phyloP scores from a whole-genome alignment of 2,329 filamentous ascomycete genomes.

The Beauveria varroae region DNA sequence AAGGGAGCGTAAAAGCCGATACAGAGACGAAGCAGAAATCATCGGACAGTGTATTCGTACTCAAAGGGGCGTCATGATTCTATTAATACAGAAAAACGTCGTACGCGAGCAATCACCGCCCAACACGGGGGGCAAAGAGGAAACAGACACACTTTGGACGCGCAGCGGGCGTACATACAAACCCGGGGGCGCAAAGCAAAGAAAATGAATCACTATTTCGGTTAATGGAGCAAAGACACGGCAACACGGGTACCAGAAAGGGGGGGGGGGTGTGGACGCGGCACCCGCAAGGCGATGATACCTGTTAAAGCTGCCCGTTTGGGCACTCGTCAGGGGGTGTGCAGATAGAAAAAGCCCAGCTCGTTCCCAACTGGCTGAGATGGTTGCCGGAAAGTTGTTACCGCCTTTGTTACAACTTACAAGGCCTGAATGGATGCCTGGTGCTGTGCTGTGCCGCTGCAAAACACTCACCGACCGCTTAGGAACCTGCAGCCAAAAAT shows the following conservation, averaged over 20 bases:
- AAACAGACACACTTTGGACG: not conserved
- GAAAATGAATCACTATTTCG: not conserved
- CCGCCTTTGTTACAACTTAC: slow-evolving; percentile 5
- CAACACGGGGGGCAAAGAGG: not conserved
- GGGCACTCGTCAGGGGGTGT: not conserved
- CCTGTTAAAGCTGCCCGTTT: slow-evolving; percentile 1
- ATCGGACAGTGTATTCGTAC: not conserved
- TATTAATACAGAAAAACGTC: not conserved
- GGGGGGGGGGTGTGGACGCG: not conserved
- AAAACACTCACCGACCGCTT: not conserved
- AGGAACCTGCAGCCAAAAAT: not conserved
- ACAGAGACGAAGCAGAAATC: not conserved
- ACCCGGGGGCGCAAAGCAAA: slow-evolving; percentile 1
- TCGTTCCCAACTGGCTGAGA: not conserved
- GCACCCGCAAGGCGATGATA: too few relatives aligned
- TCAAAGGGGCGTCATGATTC: not conserved
- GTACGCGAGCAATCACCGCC: slow-evolving; percentile 2
- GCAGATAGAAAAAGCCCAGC: not conserved
- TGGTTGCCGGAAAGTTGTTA: not conserved
- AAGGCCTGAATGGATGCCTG: not conserved
- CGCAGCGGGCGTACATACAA: not conserved
- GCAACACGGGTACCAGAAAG: not conserved
- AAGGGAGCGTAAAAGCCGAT: not conserved
- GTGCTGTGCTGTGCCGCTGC: not conserved
- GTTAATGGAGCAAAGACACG: slow-evolving; percentile 1